These are phyloP conservation scores for Salix udensis DNA, from an alignment of 345 rosid species.

Conservation along the genomic window DNA sequence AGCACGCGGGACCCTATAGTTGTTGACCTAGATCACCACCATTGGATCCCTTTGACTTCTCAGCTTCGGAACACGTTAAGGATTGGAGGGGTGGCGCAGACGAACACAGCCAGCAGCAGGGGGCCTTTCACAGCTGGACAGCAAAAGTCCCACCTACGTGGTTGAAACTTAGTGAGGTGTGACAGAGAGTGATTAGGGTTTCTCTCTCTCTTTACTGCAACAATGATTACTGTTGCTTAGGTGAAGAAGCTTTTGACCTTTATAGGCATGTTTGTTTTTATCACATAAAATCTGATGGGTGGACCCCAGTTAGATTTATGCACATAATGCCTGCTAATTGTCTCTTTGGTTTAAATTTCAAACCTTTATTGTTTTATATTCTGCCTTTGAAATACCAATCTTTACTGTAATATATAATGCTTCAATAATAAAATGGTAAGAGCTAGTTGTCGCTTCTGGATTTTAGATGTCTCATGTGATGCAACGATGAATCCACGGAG, in stretches of 20 bases:
- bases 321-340: slow-evolving; percentile 2
- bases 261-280: slow-evolving; percentile 4
- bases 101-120: background rate
- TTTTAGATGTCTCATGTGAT: too few relatives aligned
- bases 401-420: background rate
- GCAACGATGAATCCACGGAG: too few relatives aligned
- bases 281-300: slow-evolving; percentile 2
- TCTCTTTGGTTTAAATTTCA: slow-evolving; percentile 28
- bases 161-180: slow-evolving; percentile 24
- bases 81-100: background rate
- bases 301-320: slow-evolving; percentile 19
- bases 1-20: slow-evolving; percentile 18
- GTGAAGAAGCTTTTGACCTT: slow-evolving; percentile 29
- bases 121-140: slow-evolving; percentile 17
- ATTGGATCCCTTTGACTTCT: background rate
- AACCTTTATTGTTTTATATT: background rate
- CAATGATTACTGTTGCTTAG: slow-evolving; percentile 18
- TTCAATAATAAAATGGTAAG: background rate
- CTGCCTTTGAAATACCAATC: background rate
- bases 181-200: slow-evolving; percentile 15
- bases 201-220: slow-evolving; percentile 8
- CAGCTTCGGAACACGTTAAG: background rate
- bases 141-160: slow-evolving; percentile 26
- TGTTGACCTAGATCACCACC: slow-evolving; percentile 4
- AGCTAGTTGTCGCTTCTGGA: background rate